These are phyloP conservation scores for Cyphellophora europaea DNA, from an alignment of 2,329 filamentous ascomycete genomes.

Conservation along the genomic window DNA sequence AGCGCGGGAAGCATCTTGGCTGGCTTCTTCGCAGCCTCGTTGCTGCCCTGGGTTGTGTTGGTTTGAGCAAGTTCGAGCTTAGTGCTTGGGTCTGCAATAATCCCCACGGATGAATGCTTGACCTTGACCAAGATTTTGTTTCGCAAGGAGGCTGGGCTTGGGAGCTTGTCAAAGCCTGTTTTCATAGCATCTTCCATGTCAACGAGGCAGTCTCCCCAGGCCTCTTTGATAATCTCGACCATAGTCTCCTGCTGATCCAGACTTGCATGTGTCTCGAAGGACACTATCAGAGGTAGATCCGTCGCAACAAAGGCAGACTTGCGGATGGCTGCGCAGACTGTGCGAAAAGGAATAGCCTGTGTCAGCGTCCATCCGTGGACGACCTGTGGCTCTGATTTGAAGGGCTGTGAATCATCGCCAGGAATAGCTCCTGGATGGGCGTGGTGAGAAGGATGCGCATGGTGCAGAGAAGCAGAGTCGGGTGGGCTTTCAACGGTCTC, in stretches of 20 bases:
- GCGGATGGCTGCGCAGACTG: slow-evolving; percentile 71
- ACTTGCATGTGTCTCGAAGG: slow-evolving; percentile 81
- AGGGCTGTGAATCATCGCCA: neutral
- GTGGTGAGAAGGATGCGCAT: slow-evolving; percentile 9
- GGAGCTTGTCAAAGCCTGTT: slow-evolving; percentile 43
- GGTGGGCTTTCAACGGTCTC: too few relatives aligned
- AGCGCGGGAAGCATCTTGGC: slow-evolving; percentile 63
- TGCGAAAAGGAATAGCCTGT: slow-evolving; percentile 73
- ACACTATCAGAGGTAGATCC: slow-evolving; percentile 78
- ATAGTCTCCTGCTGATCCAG: slow-evolving; percentile 79
- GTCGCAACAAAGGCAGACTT: slow-evolving; percentile 69
- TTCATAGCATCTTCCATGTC: slow-evolving; percentile 39
- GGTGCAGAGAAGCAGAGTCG: neutral
- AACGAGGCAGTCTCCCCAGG: slow-evolving; percentile 69
- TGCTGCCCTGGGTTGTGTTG: slow-evolving; percentile 31
- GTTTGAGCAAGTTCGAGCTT: slow-evolving; percentile 19
- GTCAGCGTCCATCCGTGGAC: slow-evolving; percentile 83
- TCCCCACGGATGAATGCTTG: slow-evolving; percentile 50
- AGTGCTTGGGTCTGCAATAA: slow-evolving; percentile 22
- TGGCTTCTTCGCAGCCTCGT: slow-evolving; percentile 34
- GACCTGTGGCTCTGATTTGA: slow-evolving; percentile 63
- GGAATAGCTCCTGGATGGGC: slow-evolving; percentile 8
- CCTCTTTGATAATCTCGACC: slow-evolving; percentile 87
- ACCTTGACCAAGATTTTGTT: slow-evolving; percentile 80
- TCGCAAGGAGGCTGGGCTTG: slow-evolving; percentile 60